Conservation (phyloP, 2,329 filamentous ascomycete species). For the Beauveria brongniartii region DNA sequence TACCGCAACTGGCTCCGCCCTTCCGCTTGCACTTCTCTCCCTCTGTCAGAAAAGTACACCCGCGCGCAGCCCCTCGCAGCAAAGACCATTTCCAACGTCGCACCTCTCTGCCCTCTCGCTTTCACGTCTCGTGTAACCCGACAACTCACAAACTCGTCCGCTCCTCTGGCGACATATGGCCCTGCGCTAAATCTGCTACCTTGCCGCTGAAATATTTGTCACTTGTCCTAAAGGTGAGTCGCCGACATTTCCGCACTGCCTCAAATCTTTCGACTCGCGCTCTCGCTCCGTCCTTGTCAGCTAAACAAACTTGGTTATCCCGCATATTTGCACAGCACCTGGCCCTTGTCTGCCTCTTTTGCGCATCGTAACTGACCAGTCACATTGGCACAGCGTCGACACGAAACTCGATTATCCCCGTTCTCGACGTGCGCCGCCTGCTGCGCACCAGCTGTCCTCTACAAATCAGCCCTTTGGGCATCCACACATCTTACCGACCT, state of each 20-base stretch:
- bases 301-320: background rate
- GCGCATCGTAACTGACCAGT: background rate
- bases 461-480: conserved; percentile 1
- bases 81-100: background rate
- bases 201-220: background rate
- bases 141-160: background rate
- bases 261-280: background rate
- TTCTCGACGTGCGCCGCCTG: background rate
- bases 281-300: background rate
- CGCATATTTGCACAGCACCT: background rate
- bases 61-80: conserved; percentile 4
- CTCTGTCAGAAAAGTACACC: conserved; percentile 2
- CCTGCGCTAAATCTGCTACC: background rate
- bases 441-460: background rate
- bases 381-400: conserved; percentile 1
- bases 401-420: background rate
- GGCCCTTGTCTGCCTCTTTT: background rate
- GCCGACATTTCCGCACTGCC: background rate
- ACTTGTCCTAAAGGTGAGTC: conserved; percentile 1
- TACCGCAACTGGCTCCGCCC: background rate
- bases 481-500: conserved; percentile 13
- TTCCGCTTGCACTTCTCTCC: background rate
- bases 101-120: background rate
- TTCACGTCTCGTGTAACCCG: background rate
- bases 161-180: conserved; percentile 4